phyloP scores from a whole-genome alignment of 2,329 filamentous ascomycete species.

The Aurifilum marmelostoma region DNA sequence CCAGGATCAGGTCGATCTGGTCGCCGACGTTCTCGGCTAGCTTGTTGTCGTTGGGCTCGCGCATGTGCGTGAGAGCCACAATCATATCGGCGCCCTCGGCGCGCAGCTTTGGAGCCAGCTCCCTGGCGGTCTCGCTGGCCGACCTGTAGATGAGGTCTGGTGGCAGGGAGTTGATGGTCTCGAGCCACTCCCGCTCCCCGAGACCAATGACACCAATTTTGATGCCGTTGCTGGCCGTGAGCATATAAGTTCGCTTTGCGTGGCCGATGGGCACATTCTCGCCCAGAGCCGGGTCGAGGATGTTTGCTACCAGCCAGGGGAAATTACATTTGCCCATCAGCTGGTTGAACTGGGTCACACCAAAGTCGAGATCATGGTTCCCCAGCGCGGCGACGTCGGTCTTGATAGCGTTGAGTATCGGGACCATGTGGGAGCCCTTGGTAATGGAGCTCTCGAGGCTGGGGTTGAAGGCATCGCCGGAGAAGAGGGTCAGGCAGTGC shows the following conservation, averaged over 20 bases:
- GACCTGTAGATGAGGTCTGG: constrained; percentile 82
- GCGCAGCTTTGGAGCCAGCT: constrained; percentile 73
- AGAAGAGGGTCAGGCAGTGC: constrained; percentile 77
- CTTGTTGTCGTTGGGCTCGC: constrained; percentile 89
- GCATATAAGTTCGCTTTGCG: constrained; percentile 73
- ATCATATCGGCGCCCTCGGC: constrained; percentile 81
- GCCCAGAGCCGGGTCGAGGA: constrained; percentile 81
- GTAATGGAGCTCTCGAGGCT: constrained; percentile 87
- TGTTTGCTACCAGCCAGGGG: constrained; percentile 88
- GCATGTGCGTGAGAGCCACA: constrained; percentile 80
- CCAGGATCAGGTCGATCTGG: constrained; percentile 81
- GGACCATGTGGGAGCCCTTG: constrained; percentile 89
- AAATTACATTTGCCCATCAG: constrained; percentile 77
- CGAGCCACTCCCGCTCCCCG: constrained; percentile 86
- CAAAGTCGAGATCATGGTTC: constrained; percentile 93
- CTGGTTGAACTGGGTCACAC: constrained; percentile 77
- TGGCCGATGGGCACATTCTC: constrained; percentile 75
- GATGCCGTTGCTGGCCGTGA: constrained; percentile 80
- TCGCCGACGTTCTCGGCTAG: constrained; percentile 75
- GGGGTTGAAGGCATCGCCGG: constrained; percentile 90
- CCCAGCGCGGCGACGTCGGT: constrained; percentile 84
- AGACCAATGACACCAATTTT: constrained; percentile 86
- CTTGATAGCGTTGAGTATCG: constrained; percentile 75
- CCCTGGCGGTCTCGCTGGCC: constrained; percentile 73
- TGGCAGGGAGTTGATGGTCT: constrained; percentile 84